Evolutionary conservation across 495 filamentous ascomycete species (phyloP).

Genomic region (Podospora fimiseda): DNA sequence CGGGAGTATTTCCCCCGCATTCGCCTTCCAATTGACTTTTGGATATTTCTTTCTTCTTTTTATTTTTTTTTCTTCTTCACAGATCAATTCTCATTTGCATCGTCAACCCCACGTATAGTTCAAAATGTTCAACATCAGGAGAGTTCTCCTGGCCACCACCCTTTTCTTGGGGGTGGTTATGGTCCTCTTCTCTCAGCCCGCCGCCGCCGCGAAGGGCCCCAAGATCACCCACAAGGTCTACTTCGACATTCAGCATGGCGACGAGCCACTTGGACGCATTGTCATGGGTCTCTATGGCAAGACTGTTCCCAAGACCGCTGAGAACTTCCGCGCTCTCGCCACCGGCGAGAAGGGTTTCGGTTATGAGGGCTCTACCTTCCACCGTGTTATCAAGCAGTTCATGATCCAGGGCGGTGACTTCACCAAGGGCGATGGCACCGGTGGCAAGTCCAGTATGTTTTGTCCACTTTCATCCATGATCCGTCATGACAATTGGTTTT

Average conservation of each 20-base stretch:
- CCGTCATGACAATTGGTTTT: background rate
- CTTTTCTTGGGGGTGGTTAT: constrained; percentile 67
- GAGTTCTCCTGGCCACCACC: constrained; percentile 59
- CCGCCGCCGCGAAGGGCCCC: constrained; percentile 75
- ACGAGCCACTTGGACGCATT: constrained; percentile 74
- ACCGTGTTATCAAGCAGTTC: constrained; percentile 97
- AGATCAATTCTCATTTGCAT: background rate
- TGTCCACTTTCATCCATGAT: background rate
- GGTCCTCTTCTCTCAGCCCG: constrained; percentile 65
- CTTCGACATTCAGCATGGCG: constrained; percentile 92
- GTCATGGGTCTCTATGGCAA: constrained; percentile 96
- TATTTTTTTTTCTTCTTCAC: background rate
- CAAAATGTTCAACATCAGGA: constrained; percentile 51
- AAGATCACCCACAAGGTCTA: constrained; percentile 97
- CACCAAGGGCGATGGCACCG: constrained; percentile 90
- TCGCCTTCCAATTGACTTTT: constrained; percentile 14
- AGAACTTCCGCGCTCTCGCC: constrained; percentile 97
- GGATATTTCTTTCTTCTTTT: constrained; percentile 1
- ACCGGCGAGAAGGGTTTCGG: constrained; percentile 97
- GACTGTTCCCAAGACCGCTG: constrained; percentile 93
- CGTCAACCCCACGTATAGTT: background rate
- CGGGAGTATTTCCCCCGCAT: background rate
- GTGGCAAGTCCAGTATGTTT: constrained; percentile 78
- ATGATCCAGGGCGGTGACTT: constrained; percentile 99
- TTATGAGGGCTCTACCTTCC: constrained; percentile 92